Percentiles rank a stretch among this genome's conserved stretches.
These are phyloP conservation scores for Aspergillus fumigatus DNA, from an alignment of 2,329 filamentous ascomycete genomes.

Conservation along the genomic window DNA sequence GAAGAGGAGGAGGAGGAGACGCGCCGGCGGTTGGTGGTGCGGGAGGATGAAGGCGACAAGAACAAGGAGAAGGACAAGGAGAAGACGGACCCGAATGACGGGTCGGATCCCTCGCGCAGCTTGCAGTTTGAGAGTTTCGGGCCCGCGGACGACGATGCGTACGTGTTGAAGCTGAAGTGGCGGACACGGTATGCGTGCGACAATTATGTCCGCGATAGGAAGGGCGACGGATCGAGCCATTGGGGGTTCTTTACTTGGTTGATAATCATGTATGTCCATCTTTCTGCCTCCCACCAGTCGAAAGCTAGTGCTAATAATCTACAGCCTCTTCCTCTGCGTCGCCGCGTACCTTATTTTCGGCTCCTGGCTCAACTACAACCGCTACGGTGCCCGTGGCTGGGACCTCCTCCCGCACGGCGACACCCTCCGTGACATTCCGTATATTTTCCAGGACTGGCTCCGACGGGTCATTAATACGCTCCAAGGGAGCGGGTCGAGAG, in stretches of 20 bases:
- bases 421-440: constrained; percentile 85
- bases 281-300: not conserved
- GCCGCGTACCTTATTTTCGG: constrained; percentile 95
- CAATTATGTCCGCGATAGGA: constrained; percentile 46
- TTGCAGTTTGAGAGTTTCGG: constrained; percentile 73
- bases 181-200: constrained; percentile 83
- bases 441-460: constrained; percentile 83
- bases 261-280: constrained; percentile 67
- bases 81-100: constrained; percentile 19
- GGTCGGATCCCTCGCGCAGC: constrained; percentile 46
- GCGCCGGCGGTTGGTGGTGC: constrained; percentile 18
- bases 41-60: constrained; percentile 16
- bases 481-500: constrained; percentile 76
- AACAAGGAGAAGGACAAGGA: constrained; percentile 3
- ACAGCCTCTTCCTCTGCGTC: constrained; percentile 74
- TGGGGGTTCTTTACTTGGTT: constrained; percentile 99
- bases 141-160: constrained; percentile 52
- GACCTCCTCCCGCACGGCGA: constrained; percentile 91
- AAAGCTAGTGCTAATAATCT: not conserved
- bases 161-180: constrained; percentile 75
- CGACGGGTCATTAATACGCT: constrained; percentile 76
- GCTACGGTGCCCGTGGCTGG: constrained; percentile 92
- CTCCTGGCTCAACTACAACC: constrained; percentile 98
- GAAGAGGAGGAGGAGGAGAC: constrained; percentile 18
- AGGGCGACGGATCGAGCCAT: constrained; percentile 44